Evolutionary conservation across 2,329 filamentous ascomycete genomes (phyloP).

Genomic region (Thermothelomyces thermophilus): DNA sequence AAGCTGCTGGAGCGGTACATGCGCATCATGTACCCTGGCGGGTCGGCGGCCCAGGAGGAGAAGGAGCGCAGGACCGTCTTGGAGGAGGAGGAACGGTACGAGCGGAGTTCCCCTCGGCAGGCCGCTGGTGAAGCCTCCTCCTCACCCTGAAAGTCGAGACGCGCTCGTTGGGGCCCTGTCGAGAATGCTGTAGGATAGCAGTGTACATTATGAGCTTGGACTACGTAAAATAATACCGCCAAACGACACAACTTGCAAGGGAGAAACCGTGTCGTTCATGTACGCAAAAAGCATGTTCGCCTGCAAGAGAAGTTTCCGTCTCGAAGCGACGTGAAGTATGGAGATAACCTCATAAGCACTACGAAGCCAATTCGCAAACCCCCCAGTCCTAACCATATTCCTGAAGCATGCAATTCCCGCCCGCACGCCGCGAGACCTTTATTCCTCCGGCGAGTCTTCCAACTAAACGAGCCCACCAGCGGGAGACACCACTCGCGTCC

Average conservation of each 20-base stretch:
- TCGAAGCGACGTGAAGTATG: no score
- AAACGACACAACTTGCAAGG: no score
- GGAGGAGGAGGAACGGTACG: not conserved
- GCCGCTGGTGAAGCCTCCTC: not conserved
- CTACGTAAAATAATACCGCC: constrained; percentile 8
- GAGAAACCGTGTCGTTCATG: not conserved
- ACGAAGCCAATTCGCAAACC: not conserved
- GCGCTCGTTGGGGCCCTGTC: not conserved
- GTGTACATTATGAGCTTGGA: not conserved
- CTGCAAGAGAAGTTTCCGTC: no score
- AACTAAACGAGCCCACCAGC: not conserved
- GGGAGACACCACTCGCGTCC: not conserved
- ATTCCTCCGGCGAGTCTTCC: not conserved
- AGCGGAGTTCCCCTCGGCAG: not conserved
- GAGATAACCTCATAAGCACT: no score
- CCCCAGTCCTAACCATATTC: constrained; percentile 2
- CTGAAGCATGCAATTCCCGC: not conserved
- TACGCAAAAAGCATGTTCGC: no score
- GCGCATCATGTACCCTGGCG: constrained; percentile 16
- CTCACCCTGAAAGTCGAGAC: no score
- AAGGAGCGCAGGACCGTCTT: not conserved
- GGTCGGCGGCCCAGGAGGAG: not conserved
- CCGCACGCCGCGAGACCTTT: not conserved
- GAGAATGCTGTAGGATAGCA: not conserved
- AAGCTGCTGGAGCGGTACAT: constrained; percentile 27